These are phyloP conservation scores for Letharia columbiana DNA, from an alignment of 495 filamentous ascomycete genomes.

Conservation along the genomic window DNA sequence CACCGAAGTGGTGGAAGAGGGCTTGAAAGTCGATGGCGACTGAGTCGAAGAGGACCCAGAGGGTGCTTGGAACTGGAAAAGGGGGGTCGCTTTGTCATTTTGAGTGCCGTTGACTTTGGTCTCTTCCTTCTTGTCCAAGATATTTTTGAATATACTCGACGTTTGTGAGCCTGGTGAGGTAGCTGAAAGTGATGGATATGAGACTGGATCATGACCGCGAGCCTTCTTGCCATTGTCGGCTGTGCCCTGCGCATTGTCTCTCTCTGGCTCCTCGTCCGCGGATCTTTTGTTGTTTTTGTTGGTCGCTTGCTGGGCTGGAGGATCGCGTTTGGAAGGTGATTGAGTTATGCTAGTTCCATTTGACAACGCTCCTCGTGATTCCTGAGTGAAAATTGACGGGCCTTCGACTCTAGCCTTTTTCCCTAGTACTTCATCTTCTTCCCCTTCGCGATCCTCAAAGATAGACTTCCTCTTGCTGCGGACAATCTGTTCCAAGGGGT, in stretches of 20 bases:
- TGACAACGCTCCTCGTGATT: not conserved
- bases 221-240: constrained; percentile 24
- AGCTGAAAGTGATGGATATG: constrained; percentile 19
- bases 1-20: not conserved
- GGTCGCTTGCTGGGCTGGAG: not conserved
- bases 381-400: constrained; percentile 6
- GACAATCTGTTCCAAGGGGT: constrained; percentile 4
- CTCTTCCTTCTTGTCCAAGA: constrained; percentile 19
- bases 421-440: not conserved
- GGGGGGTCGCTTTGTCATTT: not conserved
- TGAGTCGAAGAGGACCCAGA: not conserved
- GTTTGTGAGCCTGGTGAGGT: constrained; percentile 29
- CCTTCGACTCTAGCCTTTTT: constrained; percentile 7
- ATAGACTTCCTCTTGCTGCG: constrained; percentile 16
- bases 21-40: not conserved
- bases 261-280: constrained; percentile 18
- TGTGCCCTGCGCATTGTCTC: constrained; percentile 25
- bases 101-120: not conserved
- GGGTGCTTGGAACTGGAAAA: not conserved
- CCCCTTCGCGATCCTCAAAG: constrained; percentile 7
- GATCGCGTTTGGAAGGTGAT: not conserved
- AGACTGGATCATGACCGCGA: constrained; percentile 10
- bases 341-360: not conserved
- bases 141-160: constrained; percentile 33
- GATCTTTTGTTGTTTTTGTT: constrained; percentile 26